These are phyloP conservation scores for Aspergillus olivimuriae DNA, from an alignment of 495 filamentous ascomycete genomes.

Conservation along the genomic window DNA sequence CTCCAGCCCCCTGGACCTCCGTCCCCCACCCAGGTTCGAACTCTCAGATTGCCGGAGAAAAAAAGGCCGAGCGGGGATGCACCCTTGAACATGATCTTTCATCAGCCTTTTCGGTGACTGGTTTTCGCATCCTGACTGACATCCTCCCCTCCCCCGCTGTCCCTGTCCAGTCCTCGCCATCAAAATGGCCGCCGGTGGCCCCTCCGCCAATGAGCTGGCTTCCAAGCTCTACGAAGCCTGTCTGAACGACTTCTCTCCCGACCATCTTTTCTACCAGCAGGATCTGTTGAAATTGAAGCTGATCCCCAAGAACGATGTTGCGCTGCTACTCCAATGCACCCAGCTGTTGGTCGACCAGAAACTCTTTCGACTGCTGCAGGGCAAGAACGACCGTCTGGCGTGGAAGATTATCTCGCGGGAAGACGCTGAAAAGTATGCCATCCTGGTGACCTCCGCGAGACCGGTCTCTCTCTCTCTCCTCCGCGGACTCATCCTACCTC, in stretches of 20 bases:
- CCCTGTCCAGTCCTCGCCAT: too few species aligned
- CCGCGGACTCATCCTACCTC: too few species aligned
- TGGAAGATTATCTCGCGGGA: conserved; percentile 63
- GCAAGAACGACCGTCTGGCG: conserved; percentile 47
- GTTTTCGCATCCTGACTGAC: neutral
- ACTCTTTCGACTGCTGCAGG: conserved; percentile 54
- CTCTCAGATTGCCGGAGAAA: neutral
- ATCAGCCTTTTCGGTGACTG: conserved; percentile 19
- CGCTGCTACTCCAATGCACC: conserved; percentile 52
- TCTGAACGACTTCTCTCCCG: conserved; percentile 30
- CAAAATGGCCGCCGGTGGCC: conserved; percentile 23
- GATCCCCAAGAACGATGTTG: conserved; percentile 52
- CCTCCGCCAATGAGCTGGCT: conserved; percentile 33
- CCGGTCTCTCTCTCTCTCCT: conserved; percentile 8
- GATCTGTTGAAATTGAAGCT: conserved; percentile 56
- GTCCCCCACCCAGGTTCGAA: neutral
- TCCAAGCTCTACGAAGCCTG: conserved; percentile 42
- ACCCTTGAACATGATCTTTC: conserved; percentile 26
- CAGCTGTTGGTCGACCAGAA: conserved; percentile 60
- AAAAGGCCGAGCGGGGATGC: neutral
- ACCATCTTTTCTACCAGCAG: conserved; percentile 58
- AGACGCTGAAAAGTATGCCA: conserved; percentile 66
- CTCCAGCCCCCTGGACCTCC: too few species aligned
- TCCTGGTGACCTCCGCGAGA: too few species aligned
- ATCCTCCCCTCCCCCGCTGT: too few species aligned